phyloP scores from a whole-genome alignment of 305 asterid genomes.

The Solanum hybrid region DNA sequence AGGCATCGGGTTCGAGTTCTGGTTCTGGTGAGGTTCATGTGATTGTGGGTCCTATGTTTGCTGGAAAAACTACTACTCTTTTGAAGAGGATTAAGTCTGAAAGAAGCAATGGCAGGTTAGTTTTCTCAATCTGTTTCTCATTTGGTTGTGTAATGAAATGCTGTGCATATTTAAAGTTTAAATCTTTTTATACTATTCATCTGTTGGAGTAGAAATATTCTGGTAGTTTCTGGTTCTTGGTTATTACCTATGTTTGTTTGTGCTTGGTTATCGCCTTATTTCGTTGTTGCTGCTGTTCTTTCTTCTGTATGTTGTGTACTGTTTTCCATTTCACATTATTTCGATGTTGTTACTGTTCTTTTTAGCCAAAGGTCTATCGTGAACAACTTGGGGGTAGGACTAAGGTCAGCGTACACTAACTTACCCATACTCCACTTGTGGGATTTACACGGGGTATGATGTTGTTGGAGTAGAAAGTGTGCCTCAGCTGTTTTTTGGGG shows the following conservation, averaged over 20 bases:
- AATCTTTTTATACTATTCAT: slow-evolving; percentile 8
- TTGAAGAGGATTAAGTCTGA: slow-evolving; percentile 70
- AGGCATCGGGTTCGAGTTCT: background rate
- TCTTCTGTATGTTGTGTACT: background rate
- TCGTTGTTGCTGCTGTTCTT: background rate
- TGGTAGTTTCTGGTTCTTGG: background rate
- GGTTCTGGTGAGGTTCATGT: slow-evolving; percentile 41
- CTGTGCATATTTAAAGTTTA: slow-evolving; percentile 11
- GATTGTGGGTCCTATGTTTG: slow-evolving; percentile 95
- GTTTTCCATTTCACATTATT: background rate
- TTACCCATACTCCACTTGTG: background rate
- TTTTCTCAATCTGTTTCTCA: background rate
- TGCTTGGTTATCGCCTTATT: background rate
- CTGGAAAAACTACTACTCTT: slow-evolving; percentile 91
- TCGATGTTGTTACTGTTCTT: background rate
- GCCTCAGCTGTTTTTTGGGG: background rate
- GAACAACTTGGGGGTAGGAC: background rate
- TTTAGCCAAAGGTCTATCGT: background rate
- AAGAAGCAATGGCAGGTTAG: slow-evolving; percentile 65
- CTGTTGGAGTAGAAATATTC: background rate
- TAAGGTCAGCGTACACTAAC: background rate
- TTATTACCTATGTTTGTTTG: background rate
- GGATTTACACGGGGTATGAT: background rate
- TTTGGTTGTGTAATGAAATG: slow-evolving; percentile 5
- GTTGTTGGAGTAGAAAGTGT: background rate